Evolutionary conservation across 257 asterid species (phyloP), one percentile per base, ranked within the genome.

Genomic region (Forsythia suspensa): DNA sequence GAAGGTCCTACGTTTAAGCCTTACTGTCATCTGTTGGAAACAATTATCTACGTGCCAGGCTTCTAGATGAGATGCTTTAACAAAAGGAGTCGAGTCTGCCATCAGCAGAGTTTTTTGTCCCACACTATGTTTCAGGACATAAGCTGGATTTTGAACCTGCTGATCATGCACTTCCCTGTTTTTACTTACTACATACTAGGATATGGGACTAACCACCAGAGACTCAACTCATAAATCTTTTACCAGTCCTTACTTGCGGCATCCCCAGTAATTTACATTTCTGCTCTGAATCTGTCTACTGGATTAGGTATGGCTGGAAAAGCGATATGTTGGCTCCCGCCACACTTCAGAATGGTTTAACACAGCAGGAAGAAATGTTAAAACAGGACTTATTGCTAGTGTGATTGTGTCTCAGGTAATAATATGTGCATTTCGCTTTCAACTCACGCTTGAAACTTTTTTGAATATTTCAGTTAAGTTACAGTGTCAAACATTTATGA

Each of bases 261-360:
- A 15, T 77, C 65, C 40, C 59, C 59, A 48, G 8, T 12, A 1
- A 3, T 39, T 15, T 59, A 10, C 4, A 41, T 37, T 70, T n/a
- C 8, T 72, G 69, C 6, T 76, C 68, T 18, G 7, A 37, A 59
- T n/a, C n/a, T 71, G n/a, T 80, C 4, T 85, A 29, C 34, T 29
- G 34, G 34, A 29, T 29, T 29, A 94, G 98, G 98, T 94, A 20
- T 94, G 98, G 98, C 80, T 94, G 81, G 97, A 94, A 72, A 94
- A 91, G 89, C 83, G 97, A 73, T 94, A 94, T 6, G 97, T 94
- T 10, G 98, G 98, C 9, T 90, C 98, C 1, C 89, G 88, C 13
- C 97, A 91, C 70, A 94, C 97, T 10, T 94, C 98, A 15, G 98
- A 94, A 74, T 94, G 98, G 98, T 94, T 94, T 88, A 94, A 94